Conservation (phyloP, 192 early-diverging fungal genomes). For the Backusella westeae region DNA sequence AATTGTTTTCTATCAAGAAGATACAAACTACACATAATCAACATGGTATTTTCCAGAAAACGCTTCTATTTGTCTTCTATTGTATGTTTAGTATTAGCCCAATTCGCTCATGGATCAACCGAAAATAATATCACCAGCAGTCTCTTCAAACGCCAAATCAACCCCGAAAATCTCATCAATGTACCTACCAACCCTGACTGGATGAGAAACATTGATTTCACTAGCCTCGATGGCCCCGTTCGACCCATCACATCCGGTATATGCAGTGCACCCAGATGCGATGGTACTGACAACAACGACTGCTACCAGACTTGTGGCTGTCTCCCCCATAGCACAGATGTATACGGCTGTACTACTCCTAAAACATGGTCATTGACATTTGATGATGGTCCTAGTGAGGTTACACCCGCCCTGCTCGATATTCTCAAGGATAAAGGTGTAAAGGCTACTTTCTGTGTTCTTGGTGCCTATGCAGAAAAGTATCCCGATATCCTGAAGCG, state of each 20-base stretch:
- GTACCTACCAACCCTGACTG: neutral
- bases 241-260: slow-evolving; percentile 27
- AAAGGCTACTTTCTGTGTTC: slow-evolving; percentile 72
- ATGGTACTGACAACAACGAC: slow-evolving; percentile 30
- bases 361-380: slow-evolving; percentile 47
- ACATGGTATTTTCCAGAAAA: neutral
- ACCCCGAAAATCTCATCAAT: neutral
- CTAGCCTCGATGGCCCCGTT: neutral
- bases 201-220: neutral
- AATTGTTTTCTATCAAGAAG: neutral
- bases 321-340: slow-evolving; percentile 14
- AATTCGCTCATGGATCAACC: neutral
- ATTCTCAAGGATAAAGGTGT: slow-evolving; percentile 45
- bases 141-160: neutral
- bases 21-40: neutral
- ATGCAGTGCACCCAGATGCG: slow-evolving; percentile 25
- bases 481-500: slow-evolving; percentile 46
- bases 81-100: neutral
- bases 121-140: neutral
- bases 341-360: slow-evolving; percentile 21
- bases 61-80: neutral
- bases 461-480: slow-evolving; percentile 49
- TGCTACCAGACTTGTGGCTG: slow-evolving; percentile 36
- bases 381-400: slow-evolving; percentile 53
- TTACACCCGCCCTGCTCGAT: slow-evolving; percentile 53